These are phyloP conservation scores for Blastocystis sp. DNA, from an alignment of 352 stramenopile genomes.

Conservation along the genomic window DNA sequence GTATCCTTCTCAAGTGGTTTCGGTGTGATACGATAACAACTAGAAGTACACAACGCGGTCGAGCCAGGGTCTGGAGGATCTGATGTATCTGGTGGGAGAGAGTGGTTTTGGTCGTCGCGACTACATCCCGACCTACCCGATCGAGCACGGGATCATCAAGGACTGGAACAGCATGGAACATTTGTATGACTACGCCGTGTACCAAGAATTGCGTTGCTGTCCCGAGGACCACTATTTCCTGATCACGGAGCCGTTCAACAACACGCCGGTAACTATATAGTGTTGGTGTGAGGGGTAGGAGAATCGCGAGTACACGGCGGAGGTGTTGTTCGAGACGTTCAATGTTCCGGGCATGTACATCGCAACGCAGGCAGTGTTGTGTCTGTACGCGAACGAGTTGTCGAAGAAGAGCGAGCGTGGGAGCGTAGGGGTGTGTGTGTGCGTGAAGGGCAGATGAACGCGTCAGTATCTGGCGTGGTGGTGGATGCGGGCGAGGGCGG, in stretches of 20 bases:
- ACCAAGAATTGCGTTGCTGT: conserved; percentile 87
- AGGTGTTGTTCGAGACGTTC: conserved; percentile 75
- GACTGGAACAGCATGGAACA: conserved; percentile 92
- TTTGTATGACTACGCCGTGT: conserved; percentile 86
- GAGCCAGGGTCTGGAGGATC: conserved; percentile 84
- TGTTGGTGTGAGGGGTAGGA: conserved; percentile 72
- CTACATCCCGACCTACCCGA: conserved; percentile 85
- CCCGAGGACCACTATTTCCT: conserved; percentile 87
- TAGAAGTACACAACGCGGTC: conserved; percentile 75
- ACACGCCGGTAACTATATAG: conserved; percentile 76
- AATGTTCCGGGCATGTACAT: conserved; percentile 92
- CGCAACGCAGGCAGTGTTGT: conserved; percentile 88
- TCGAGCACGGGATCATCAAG: conserved; percentile 75
- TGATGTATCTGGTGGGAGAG: conserved; percentile 91
- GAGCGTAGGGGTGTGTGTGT: conserved; percentile 72
- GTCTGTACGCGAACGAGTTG: conserved; percentile 75
- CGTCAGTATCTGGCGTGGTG: conserved; percentile 86
- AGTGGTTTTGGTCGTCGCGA: conserved; percentile 84
- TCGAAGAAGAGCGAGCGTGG: conserved; percentile 67
- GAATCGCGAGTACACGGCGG: conserved; percentile 88
- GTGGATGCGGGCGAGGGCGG: conserved; percentile 89
- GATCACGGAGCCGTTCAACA: conserved; percentile 85
- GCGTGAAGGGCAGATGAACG: conserved; percentile 73
- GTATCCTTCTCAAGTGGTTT: conserved; percentile 66
- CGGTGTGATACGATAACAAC: neutral